Percentiles rank a stretch among this genome's conserved stretches.
Evolutionary conservation across 345 rosid species (phyloP).

Genomic region (Crucihimalaya himalaica): DNA sequence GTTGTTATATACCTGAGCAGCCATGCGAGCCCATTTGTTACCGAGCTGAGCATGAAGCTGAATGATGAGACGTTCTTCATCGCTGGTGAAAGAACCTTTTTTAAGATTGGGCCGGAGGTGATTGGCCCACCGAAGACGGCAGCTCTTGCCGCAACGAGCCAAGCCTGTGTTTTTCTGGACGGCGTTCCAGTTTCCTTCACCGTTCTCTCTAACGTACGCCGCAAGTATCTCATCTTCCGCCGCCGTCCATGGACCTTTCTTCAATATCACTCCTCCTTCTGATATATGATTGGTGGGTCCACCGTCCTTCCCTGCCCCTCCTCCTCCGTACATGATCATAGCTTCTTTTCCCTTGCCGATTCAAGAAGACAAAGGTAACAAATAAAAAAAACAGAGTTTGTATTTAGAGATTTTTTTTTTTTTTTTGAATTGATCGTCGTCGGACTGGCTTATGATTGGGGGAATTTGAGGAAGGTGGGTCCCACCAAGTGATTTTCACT

Average conservation of each 20-base stretch:
- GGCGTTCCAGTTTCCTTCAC: slow-evolving; percentile 67
- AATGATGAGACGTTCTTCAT: slow-evolving; percentile 57
- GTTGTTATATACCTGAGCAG: slow-evolving; percentile 48
- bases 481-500: slow-evolving; percentile 30
- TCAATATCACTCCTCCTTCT: slow-evolving; percentile 35
- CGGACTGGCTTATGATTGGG: slow-evolving; percentile 20
- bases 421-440: slow-evolving; percentile 4
- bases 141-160: slow-evolving; percentile 65
- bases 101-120: slow-evolving; percentile 57
- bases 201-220: slow-evolving; percentile 54
- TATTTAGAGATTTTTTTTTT: too few species aligned
- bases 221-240: slow-evolving; percentile 53
- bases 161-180: slow-evolving; percentile 61
- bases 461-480: slow-evolving; percentile 19
- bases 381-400: background rate
- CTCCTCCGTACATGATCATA: slow-evolving; percentile 39
- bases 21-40: slow-evolving; percentile 73
- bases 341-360: slow-evolving; percentile 18
- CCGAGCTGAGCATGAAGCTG: slow-evolving; percentile 60
- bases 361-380: background rate
- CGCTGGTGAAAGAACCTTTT: slow-evolving; percentile 54
- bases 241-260: slow-evolving; percentile 68
- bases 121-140: slow-evolving; percentile 65
- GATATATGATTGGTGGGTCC: slow-evolving; percentile 30
- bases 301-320: slow-evolving; percentile 38